Evolutionary conservation across 345 rosid genomes (phyloP), one percentile per base, ranked within the genome.

Genomic region (Pugionium cornutum): DNA sequence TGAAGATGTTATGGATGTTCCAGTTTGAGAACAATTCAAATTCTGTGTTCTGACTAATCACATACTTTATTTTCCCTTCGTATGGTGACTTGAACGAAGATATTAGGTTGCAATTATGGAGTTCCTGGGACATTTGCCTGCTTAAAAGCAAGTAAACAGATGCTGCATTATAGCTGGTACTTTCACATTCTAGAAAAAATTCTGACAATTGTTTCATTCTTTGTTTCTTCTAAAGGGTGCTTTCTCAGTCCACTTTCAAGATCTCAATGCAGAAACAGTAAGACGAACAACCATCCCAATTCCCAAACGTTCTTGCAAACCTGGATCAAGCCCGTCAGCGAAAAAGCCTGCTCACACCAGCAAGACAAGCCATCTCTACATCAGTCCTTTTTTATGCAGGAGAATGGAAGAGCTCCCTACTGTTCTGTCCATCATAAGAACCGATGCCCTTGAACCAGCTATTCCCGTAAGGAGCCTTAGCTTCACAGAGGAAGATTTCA

Each of bases 61-160:
- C 18, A 18, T 18, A 18, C 18, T 18, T 18, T n/a, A 26, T 0
- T 57, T 67, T 58, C 4, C 51, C 33, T 73, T 54, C 60, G 51
- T 47, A 54, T 66, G 54, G 45, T 59, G 45, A 69, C 73, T 66
- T 50, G 47, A 84, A 50, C 96, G 90, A 97, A 18, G 18, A 18
- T 18, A 18, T 82, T 94, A 66, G 84, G 92, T 68, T 88, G 97
- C 76, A 72, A 76, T 78, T 84, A 88, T 62, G 99, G 97, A 35
- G 77, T 94, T 80, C 89, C 99, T 4, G 99, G 99, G 66, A 90
- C 86, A 53, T 90, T 90, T 73, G 83, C 97, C 74, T 94, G 99
- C 80, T 69, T 94, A 75, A 94, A 94, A 88, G 97, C 90, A 47
- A 62, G 69, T 62, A 34, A 84, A 65, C 30, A 26, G 4, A 61